Conservation (phyloP, 73 alveolate species). For the Urostyla sp. region DNA sequence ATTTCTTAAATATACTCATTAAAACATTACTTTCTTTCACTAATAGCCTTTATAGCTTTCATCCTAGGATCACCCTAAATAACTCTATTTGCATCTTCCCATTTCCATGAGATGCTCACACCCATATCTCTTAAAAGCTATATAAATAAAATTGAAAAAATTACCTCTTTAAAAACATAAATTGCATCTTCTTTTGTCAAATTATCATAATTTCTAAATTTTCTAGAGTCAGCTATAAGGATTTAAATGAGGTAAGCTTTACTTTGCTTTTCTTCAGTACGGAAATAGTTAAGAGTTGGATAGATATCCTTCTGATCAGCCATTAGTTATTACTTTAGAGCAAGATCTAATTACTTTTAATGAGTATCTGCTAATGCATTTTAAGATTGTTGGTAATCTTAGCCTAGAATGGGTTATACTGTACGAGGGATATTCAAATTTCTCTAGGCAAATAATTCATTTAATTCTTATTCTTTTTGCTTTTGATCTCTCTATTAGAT, state of each 20-base stretch:
- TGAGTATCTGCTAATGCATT: background rate
- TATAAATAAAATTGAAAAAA: too few relatives aligned
- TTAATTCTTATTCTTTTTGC: background rate
- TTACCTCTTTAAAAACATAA: constrained; percentile 66
- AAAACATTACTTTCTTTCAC: constrained; percentile 78
- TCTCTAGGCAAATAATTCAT: constrained; percentile 21
- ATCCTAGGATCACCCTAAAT: constrained; percentile 71
- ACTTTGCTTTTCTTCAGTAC: constrained; percentile 34
- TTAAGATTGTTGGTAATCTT: background rate
- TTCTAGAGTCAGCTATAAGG: constrained; percentile 20
- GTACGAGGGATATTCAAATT: background rate
- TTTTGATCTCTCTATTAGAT: background rate
- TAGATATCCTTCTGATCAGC: constrained; percentile 41
- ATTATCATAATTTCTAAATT: constrained; percentile 37
- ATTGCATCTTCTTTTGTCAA: constrained; percentile 59
- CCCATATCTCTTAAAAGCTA: constrained; percentile 74
- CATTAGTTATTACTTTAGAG: constrained; percentile 29
- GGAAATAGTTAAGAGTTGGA: constrained; percentile 47
- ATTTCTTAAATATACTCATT: constrained; percentile 75
- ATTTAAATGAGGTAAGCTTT: background rate
- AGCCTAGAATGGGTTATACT: background rate
- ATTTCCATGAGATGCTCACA: constrained; percentile 81
- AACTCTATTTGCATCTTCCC: constrained; percentile 87
- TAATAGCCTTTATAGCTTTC: constrained; percentile 73
- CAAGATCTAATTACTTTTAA: constrained; percentile 4